phyloP scores from a whole-genome alignment of 495 filamentous ascomycete genomes.

The Annulohypoxylon nitens region DNA sequence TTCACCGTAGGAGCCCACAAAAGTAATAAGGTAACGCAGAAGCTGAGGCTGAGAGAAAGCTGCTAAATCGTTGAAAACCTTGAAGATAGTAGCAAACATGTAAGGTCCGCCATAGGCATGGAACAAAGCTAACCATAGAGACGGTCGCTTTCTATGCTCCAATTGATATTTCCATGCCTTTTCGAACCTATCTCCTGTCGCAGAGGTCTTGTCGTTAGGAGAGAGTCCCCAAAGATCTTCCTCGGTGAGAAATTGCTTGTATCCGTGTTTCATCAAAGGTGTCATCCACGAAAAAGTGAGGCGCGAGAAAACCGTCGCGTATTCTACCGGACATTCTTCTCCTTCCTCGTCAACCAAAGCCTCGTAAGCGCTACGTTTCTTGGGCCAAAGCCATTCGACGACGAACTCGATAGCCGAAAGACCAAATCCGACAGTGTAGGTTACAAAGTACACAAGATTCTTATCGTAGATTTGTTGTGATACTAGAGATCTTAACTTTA shows the following conservation, averaged over 20 bases:
- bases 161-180: slow-evolving; percentile 83
- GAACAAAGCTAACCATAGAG: slow-evolving; percentile 93
- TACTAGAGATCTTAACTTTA: slow-evolving; percentile 91
- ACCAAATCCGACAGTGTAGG: slow-evolving; percentile 79
- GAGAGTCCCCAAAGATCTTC: slow-evolving; percentile 97
- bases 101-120: slow-evolving; percentile 88
- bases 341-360: slow-evolving; percentile 79
- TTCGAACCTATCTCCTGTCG: slow-evolving; percentile 75
- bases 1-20: slow-evolving; percentile 81
- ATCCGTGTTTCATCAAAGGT: slow-evolving; percentile 95
- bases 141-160: slow-evolving; percentile 76
- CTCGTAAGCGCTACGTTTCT: slow-evolving; percentile 85
- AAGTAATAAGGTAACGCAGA: slow-evolving; percentile 84
- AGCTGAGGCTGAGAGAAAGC: slow-evolving; percentile 94
- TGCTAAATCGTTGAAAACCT: slow-evolving; percentile 83
- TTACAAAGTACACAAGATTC: slow-evolving; percentile 80
- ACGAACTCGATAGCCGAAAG: slow-evolving; percentile 80
- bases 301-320: slow-evolving; percentile 92
- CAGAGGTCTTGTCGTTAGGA: slow-evolving; percentile 79
- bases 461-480: slow-evolving; percentile 76
- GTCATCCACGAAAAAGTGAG: slow-evolving; percentile 99
- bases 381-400: slow-evolving; percentile 92
- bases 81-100: slow-evolving; percentile 82
- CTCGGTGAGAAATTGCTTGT: slow-evolving; percentile 91
- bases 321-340: slow-evolving; percentile 94